Evolutionary conservation across 257 asterid genomes (phyloP), one percentile per base, ranked within the genome.

Genomic region (Sherardia arvensis): DNA sequence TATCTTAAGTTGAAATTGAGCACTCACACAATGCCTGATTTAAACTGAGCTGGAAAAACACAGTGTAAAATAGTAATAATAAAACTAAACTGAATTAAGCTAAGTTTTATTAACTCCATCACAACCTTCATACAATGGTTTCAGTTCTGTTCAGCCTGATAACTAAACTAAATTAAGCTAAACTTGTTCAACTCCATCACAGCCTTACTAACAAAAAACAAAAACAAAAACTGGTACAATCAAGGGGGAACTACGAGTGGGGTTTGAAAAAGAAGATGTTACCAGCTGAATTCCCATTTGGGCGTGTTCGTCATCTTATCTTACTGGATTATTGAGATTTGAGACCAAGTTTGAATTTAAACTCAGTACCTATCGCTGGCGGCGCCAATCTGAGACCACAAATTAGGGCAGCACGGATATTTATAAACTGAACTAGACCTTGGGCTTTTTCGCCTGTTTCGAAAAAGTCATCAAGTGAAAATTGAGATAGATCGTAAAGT

Each of bases 211-310:
- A 11, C 22, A 12, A 26, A 26, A 27, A 27, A 38, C 12, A 2
- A 1, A 4, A 30, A 33, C 49, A 32, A 15, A 15, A 17, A 28
- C 27, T 33, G 30, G 25, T 12, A 54, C 27, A 54, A 1, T n/a
- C 29, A 10, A 33, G 9, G 7, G 38, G 11, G 40, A n/a, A n/a
- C n/a, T 33, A 33, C 40, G 47, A 57, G 26, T 55, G 5, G 10
- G 22, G 10, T 36, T 14, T 15, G 56, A 7, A n/a, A 66, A 62
- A 64, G 34, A 69, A 45, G 38, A 66, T 14, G 65, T 64, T 62
- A 86, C 95, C 96, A 86, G 51, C 72, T 77, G 78, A 84, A 89
- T 25, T 81, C 95, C 95, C 86, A 89, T 62, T 77, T 59, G 78
- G 62, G 83, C 59, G 53, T 43, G 7, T 43, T 49, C 43, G 51